A percentile compares a stretch with the other conserved stretches of the same genome.
These are phyloP conservation scores for Akanthomyces dipterigenus DNA, from an alignment of 2,329 filamentous ascomycete species.

Conservation along the genomic window DNA sequence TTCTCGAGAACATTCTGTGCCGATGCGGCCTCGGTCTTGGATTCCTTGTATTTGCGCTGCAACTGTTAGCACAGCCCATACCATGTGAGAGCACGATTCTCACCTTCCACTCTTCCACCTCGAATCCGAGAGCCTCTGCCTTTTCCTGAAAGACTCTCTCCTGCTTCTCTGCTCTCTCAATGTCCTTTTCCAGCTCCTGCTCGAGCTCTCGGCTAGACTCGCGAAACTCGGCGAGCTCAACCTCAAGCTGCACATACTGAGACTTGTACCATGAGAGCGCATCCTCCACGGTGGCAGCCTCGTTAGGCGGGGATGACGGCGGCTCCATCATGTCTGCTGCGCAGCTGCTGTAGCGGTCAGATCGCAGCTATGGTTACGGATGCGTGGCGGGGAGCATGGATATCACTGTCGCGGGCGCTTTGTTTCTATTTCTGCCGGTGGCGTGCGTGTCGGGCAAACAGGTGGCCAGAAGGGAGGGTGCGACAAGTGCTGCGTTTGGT, in stretches of 20 bases:
- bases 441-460: not conserved
- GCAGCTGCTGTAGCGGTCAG: conserved; percentile 10
- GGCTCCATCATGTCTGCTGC: conserved; percentile 42
- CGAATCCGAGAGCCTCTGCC: conserved; percentile 74
- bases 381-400: not conserved
- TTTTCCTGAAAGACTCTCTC: conserved; percentile 82
- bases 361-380: conserved; percentile 8
- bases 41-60: conserved; percentile 92
- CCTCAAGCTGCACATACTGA: conserved; percentile 88
- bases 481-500: not conserved
- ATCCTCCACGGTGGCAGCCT: conserved; percentile 55
- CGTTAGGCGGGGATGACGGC: conserved; percentile 55
- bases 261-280: conserved; percentile 90
- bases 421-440: not conserved
- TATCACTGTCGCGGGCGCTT: not conserved
- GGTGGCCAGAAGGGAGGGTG: not conserved
- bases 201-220: conserved; percentile 91
- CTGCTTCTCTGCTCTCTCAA: conserved; percentile 90
- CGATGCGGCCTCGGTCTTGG: conserved; percentile 77
- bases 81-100: conserved; percentile 22
- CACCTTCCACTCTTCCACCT: conserved; percentile 98
- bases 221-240: conserved; percentile 89
- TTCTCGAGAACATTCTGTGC: conserved; percentile 87
- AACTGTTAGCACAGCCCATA: conserved; percentile 12
- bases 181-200: conserved; percentile 89